Base-by-base conservation (phyloP, 2,329 filamentous ascomycete genomes). In the Xylariaceae sp. region DNA sequence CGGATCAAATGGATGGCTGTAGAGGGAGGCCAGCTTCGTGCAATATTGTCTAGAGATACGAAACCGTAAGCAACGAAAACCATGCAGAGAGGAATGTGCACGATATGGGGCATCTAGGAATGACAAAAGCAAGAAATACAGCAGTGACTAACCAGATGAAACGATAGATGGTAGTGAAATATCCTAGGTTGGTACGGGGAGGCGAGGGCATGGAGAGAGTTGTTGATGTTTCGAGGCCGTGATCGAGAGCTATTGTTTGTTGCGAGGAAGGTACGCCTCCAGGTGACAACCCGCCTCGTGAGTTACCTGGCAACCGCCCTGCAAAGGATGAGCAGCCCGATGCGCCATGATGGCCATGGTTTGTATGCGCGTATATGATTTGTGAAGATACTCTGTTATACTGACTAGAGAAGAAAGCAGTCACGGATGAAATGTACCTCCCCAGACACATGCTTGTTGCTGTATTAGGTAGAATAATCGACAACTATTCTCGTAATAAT, bases 91-190 rank as follows among this genome's bases (percentile, higher is more conserved):
- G 17, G 8, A 17, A 8, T 7, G 30, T 19, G 13, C 6, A 32
- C 17, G 30, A 32, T 32, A 24, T 24, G 21, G 30, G 13, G 14
- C 13, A 32, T 32, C 13, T 19, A 32, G 13, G 13, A 32, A 14
- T 32, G 30, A 13, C 30, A 16, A 32, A 19, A 13, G 30, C 30
- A 14, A 13, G 30, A 14, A 32, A 32, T 32, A 32, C 17, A 32
- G 30, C 30, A 32, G 13, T 32, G 6, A 32, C 30, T 19, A 32
- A 32, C 30, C 30, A 32, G 30, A 13, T 32, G 13, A 32, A 24
- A 24, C 21, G 11, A 24, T 11, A 24, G 30, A 32, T 32, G 30
- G 5, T 32, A 7, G 30, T 32, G 17, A 19, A 13, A 32, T 32
- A 8, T 13, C 30, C 30, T 14, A 32, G n/a, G 30, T 32, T 32